Conservation (phyloP, 1,284 basidiomycete genomes). For the Sporisorium sorghi region DNA sequence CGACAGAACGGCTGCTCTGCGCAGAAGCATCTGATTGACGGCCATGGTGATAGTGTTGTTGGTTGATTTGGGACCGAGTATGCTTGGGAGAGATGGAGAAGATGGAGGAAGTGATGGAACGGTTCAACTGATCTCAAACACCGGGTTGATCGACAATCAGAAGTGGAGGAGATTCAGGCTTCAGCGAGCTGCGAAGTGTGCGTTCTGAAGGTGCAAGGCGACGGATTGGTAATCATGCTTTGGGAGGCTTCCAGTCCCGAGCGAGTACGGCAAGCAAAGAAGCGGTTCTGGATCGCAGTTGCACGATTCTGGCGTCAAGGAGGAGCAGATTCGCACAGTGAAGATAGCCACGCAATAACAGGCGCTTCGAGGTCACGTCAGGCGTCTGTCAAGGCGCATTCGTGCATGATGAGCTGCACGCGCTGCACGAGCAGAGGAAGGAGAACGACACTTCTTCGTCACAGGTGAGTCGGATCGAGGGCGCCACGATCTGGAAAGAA, state of each 20-base stretch:
- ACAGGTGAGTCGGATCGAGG: not conserved
- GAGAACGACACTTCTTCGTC: no score
- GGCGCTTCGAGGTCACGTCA: slow-evolving; percentile 6
- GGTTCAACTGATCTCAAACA: not conserved
- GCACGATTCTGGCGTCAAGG: no score
- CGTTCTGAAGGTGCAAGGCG: not conserved
- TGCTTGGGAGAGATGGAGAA: not conserved
- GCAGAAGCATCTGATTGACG: slow-evolving; percentile 18
- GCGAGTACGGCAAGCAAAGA: not conserved
- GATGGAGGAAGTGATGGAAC: slow-evolving; percentile 4
- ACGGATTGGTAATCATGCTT: slow-evolving; percentile 7
- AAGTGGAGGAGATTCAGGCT: slow-evolving; percentile 1
- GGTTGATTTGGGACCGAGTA: not conserved
- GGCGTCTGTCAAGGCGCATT: slow-evolving; percentile 20
- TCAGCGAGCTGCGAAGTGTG: not conserved
- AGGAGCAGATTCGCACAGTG: no score
- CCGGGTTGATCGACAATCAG: not conserved
- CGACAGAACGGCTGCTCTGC: slow-evolving; percentile 16
- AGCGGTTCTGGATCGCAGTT: not conserved
- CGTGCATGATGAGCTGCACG: slow-evolving; percentile 3
- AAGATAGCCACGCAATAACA: not conserved
- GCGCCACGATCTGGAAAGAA: not conserved
- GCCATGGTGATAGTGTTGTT: slow-evolving; percentile 9
- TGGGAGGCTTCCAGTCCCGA: not conserved
- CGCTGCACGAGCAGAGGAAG: not conserved